A percentile compares a stretch with the other conserved stretches of the same genome.
phyloP scores from a whole-genome alignment of 371 early-diverging fungal species.

The Phascolomyces articulosus region DNA sequence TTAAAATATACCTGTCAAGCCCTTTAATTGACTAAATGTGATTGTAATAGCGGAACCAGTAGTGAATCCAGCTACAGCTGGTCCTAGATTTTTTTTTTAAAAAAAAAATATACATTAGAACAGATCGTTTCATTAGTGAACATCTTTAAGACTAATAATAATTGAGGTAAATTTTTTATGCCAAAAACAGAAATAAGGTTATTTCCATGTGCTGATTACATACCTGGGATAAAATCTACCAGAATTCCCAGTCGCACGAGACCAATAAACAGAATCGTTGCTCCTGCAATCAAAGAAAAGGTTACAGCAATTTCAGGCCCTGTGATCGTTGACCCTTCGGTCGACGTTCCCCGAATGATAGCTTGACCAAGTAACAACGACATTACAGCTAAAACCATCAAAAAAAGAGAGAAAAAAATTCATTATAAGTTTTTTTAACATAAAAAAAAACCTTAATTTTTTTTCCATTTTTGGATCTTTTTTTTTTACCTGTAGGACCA shows the following conservation, averaged over 20 bases:
- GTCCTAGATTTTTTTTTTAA: constrained; percentile 50
- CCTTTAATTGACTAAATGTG: constrained; percentile 76
- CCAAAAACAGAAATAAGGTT: too few relatives aligned
- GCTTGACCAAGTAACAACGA: constrained; percentile 77
- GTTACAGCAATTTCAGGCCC: constrained; percentile 50
- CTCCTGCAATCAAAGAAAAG: constrained; percentile 63
- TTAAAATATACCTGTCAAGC: constrained; percentile 42
- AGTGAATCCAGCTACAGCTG: constrained; percentile 73
- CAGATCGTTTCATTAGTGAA: too few relatives aligned
- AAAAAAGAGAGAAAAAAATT: too few relatives aligned
- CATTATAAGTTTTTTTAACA: too few relatives aligned
- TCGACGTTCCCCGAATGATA: constrained; percentile 50
- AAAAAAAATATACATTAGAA: constrained; percentile 46
- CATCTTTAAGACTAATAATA: not conserved
- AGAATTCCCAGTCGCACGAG: constrained; percentile 81
- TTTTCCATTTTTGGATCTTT: not conserved
- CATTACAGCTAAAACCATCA: constrained; percentile 68
- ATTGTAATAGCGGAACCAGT: constrained; percentile 79
- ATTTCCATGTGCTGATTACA: not conserved
- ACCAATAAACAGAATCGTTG: constrained; percentile 72
- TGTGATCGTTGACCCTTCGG: constrained; percentile 14
- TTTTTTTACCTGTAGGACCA: constrained; percentile 69
- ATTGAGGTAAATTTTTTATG: not conserved
- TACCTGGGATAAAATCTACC: constrained; percentile 86
- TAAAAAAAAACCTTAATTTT: not conserved